A percentile compares a stretch with the other conserved stretches of the same genome.
Evolutionary conservation across 345 rosid genomes (phyloP).

Genomic region (Bruguiera parviflora): DNA sequence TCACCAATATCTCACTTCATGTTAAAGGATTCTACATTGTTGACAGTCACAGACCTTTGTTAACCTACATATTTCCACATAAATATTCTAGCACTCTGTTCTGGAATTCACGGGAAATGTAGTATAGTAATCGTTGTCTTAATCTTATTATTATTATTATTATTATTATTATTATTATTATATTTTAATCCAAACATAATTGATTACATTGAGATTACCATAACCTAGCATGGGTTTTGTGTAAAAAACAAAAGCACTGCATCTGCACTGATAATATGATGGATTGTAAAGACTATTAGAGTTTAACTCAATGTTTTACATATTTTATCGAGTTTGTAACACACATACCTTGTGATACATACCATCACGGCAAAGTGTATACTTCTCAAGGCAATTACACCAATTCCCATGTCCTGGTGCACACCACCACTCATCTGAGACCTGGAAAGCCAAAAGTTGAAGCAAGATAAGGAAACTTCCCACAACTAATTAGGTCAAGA

Average conservation of each 20-base stretch:
- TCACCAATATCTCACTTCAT: neutral
- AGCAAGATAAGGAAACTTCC: neutral
- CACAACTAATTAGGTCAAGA: neutral
- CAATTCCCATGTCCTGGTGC: constrained; percentile 82
- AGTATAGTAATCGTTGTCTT: too few relatives aligned
- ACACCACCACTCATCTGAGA: constrained; percentile 79
- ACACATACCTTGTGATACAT: constrained; percentile 69
- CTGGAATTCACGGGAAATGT: neutral
- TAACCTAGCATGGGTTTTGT: too few relatives aligned
- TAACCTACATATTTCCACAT: too few relatives aligned
- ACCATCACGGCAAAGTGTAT: constrained; percentile 64
- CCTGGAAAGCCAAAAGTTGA: constrained; percentile 35
- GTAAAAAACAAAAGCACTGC: neutral
- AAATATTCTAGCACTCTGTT: too few relatives aligned
- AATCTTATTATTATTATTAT: too few relatives aligned
- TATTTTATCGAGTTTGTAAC: neutral
- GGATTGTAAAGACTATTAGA: neutral
- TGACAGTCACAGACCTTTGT: neutral
- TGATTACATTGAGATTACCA: too few relatives aligned
- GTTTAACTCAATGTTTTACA: constrained; percentile 4
- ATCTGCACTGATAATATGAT: neutral
- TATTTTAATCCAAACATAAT: too few relatives aligned
- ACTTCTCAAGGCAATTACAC: constrained; percentile 69
- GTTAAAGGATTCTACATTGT: neutral
- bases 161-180: too few relatives aligned